These are phyloP conservation scores for Plasmodium chabaudi DNA, from an alignment of 169 alveolate genomes.

Conservation along the genomic window DNA sequence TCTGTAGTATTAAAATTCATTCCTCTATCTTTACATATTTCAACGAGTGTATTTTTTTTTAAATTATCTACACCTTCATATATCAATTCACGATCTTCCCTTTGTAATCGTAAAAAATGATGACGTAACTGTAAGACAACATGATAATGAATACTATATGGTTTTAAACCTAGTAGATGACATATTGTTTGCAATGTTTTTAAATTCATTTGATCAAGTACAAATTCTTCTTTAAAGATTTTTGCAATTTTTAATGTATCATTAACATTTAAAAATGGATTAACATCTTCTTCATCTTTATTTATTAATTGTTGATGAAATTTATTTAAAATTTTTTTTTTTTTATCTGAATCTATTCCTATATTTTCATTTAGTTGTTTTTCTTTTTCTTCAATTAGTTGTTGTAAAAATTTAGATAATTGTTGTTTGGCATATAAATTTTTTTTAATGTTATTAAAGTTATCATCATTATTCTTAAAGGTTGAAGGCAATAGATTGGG, in stretches of 20 bases:
- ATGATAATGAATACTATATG: conserved; percentile 88
- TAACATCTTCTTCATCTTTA: conserved; percentile 84
- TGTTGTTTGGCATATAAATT: conserved; percentile 90
- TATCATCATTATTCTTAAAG: conserved; percentile 84
- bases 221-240: conserved; percentile 88
- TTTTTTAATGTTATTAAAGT: conserved; percentile 85
- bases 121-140: conserved; percentile 89
- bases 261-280: conserved; percentile 83
- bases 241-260: conserved; percentile 87
- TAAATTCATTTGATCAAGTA: conserved; percentile 88
- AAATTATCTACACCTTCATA: conserved; percentile 92
- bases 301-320: conserved; percentile 88
- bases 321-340: conserved; percentile 82
- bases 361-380: conserved; percentile 79
- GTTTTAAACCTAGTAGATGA: conserved; percentile 87
- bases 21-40: conserved; percentile 89
- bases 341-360: conserved; percentile 81
- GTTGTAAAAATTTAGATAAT: conserved; percentile 90
- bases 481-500: conserved; percentile 93
- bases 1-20: conserved; percentile 88
- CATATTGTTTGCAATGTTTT: conserved; percentile 91
- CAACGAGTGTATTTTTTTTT: conserved; percentile 86
- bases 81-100: conserved; percentile 89
- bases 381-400: conserved; percentile 83
- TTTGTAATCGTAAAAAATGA: conserved; percentile 85